Base-by-base conservation (phyloP, 371 early-diverging fungal species). In the Lichtheimia hyalospora region DNA sequence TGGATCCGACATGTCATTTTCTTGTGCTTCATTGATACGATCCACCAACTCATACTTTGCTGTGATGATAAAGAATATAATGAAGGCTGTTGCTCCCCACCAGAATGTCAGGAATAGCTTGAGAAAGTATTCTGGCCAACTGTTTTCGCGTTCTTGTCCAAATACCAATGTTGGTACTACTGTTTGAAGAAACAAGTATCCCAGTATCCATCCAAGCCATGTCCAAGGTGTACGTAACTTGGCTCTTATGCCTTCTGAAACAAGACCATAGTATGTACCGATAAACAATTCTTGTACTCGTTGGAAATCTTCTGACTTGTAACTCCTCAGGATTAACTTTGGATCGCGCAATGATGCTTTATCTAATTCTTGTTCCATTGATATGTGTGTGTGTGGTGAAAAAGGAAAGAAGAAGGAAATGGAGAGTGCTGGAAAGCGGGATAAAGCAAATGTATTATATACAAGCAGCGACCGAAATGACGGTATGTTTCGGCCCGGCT, bases 1-100 rank as follows among this genome's bases (percentile, higher is more conserved):
- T 2, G 75, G 75, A 44, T 80, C 81, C 1, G 42, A 39, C n/a
- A 80, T 54, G 43, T 80, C 81, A 23, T 75, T 77, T 15, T 66
- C 64, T 44, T 70, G 57, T 0, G 65, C 74, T n/a, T 67, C 58
- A 27, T 77, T 74, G 7, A 80, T 57, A 20, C 64, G 61, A n/a
- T 73, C 68, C 6, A 68, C 68, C 12, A 63, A 44, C 24, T 76
- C 77, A 13, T 70, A 64, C 43, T 70, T 69, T 57, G 77, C 77
- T 0, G 73, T 74, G 10, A 61, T 13, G 14, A 69, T 57, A 42
- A 80, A 75, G 13, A 80, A 40, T 12, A 54, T 63, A 3, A 70
- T 66, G 56, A 75, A 74, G 3, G 62, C 66, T 5, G 72, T 49
- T 2, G 64, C 55, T 0, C 48, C 64, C 77, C 77, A 77, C 2